Percentiles rank a stretch among this genome's conserved stretches.
Evolutionary conservation across 768 basidiomycete genomes (phyloP).

Genomic region (Auriculariales sp.): DNA sequence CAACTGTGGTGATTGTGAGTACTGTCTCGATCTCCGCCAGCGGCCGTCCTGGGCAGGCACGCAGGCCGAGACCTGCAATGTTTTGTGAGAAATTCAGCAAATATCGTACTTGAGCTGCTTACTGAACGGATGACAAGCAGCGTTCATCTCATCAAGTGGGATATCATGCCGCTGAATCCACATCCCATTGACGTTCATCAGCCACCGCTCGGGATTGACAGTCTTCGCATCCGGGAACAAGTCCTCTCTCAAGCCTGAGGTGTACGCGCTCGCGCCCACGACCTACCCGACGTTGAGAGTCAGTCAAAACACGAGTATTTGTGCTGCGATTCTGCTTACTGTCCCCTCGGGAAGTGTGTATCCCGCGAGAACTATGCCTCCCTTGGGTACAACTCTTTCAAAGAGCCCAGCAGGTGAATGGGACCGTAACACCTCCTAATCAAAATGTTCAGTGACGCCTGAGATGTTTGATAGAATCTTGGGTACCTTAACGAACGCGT

Average conservation of each 20-base stretch:
- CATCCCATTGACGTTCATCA: conserved; percentile 19
- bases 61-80: no score
- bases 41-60: conserved; percentile 65
- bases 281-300: conserved; percentile 14
- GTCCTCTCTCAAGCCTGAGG: conserved; percentile 58
- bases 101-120: not conserved
- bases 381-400: conserved; percentile 63
- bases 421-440: conserved; percentile 45
- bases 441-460: not conserved
- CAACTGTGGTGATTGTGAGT: conserved; percentile 40
- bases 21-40: conserved; percentile 57
- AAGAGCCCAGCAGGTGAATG: conserved; percentile 59
- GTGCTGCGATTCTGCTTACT: no score
- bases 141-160: not conserved
- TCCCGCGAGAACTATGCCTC: conserved; percentile 64
- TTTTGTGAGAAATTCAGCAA: no score
- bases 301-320: not conserved
- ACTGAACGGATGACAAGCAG: not conserved
- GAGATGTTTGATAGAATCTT: conserved; percentile 4
- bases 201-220: conserved; percentile 76
- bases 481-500: conserved; percentile 42
- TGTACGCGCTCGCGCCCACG: conserved; percentile 72
- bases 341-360: conserved; percentile 74
- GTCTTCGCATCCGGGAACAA: conserved; percentile 62
- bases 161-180: not conserved